Evolutionary conservation across 495 filamentous ascomycete species (phyloP).

Genomic region (Polyplosphaeria fusca): DNA sequence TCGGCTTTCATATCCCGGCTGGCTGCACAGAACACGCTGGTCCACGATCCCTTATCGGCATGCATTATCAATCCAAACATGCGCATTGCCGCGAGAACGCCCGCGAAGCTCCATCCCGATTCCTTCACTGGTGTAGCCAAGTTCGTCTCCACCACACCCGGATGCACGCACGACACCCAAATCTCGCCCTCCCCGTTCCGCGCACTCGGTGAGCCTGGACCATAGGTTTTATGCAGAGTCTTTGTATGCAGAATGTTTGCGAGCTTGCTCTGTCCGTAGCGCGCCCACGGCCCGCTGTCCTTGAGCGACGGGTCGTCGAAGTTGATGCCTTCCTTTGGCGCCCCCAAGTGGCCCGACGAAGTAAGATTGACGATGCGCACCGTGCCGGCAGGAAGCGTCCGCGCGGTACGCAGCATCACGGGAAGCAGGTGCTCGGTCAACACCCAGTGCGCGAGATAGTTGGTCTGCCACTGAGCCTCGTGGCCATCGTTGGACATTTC

Average conservation of each 20-base stretch:
- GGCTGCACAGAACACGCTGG: conserved; percentile 44
- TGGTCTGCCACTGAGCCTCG: conserved; percentile 44
- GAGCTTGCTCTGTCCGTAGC: conserved; percentile 50
- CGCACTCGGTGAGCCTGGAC: conserved; percentile 38
- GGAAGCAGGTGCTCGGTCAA: conserved; percentile 45
- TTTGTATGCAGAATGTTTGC: conserved; percentile 46
- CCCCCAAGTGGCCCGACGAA: conserved; percentile 39
- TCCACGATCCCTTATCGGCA: conserved; percentile 45
- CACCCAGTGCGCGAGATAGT: conserved; percentile 48
- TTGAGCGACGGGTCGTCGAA: conserved; percentile 36
- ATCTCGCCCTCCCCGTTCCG: conserved; percentile 40
- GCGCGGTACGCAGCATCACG: conserved; percentile 36
- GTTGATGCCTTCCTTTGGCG: conserved; percentile 41
- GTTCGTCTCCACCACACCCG: conserved; percentile 45
- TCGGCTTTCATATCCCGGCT: conserved; percentile 43
- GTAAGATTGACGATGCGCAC: conserved; percentile 46
- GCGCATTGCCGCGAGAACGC: conserved; percentile 31
- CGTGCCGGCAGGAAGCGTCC: conserved; percentile 28
- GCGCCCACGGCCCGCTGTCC: conserved; percentile 32
- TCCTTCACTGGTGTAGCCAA: conserved; percentile 32
- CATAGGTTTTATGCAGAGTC: conserved; percentile 38
- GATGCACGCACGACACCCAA: conserved; percentile 45
- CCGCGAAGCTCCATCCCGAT: conserved; percentile 13
- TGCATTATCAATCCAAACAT: conserved; percentile 34
- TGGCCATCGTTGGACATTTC: conserved; percentile 35